These are phyloP conservation scores for Inga oerstediana DNA, from an alignment of 306 rosid species.

Conservation along the genomic window DNA sequence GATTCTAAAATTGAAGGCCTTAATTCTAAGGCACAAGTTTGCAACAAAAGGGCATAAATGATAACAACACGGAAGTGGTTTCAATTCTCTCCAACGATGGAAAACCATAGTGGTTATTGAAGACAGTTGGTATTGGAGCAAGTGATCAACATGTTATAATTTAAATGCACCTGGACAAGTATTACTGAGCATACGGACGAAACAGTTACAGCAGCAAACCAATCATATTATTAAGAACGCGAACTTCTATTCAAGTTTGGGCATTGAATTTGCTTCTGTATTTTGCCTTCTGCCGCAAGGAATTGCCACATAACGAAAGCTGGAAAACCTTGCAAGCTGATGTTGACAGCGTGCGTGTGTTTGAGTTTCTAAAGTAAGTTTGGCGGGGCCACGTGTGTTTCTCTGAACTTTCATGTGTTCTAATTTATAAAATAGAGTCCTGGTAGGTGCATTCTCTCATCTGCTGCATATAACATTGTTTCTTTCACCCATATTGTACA, in stretches of 20 bases:
- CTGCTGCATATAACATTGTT: too few relatives aligned
- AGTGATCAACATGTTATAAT: background rate
- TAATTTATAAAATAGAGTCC: too few relatives aligned
- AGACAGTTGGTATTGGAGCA: background rate
- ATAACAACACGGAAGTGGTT: background rate
- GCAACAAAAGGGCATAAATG: background rate
- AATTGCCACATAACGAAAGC: too few relatives aligned
- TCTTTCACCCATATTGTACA: background rate
- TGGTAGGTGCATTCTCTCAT: too few relatives aligned
- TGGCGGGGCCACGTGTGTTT: too few relatives aligned
- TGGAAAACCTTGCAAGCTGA: too few relatives aligned
- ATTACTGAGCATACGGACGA: background rate
- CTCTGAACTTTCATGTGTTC: too few relatives aligned
- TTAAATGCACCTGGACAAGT: background rate
- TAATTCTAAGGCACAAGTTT: conserved; percentile 3
- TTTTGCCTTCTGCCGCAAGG: too few relatives aligned
- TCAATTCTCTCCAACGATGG: conserved; percentile 5
- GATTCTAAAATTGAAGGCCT: background rate
- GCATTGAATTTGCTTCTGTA: too few relatives aligned
- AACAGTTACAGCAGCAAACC: background rate
- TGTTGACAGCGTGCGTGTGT: too few relatives aligned
- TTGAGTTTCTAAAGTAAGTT: too few relatives aligned
- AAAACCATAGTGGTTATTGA: background rate
- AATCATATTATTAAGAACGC: background rate
- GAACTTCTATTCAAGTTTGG: background rate